Evolutionary conservation across 305 asterid genomes (phyloP), one percentile per base, ranked within the genome.

Genomic region (Lippia alba): DNA sequence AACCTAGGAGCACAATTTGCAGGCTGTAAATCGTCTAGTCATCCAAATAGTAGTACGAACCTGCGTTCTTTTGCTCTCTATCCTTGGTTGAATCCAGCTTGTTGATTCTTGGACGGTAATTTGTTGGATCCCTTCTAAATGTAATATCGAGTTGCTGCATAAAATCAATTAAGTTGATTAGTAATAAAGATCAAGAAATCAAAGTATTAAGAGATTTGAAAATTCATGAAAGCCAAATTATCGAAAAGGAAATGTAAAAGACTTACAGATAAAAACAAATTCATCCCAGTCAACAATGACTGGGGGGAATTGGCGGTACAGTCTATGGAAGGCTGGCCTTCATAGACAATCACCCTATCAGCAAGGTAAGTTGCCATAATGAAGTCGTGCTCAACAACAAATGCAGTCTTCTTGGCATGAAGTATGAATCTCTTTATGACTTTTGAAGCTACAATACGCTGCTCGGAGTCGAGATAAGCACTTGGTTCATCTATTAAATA

Each of bases 281-380:
- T 92, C 99, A 94, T 94, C 74, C 99, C 99, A 2, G 97, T 92
- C 83, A 94, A 73, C 75, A 94, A 81, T 8, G 99, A 94, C 58
- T 94, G 99, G 57, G 99, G 96, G 44, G 97, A 71, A 89, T 90
- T 94, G 61, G 99, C 99, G 12, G 68, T 71, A 79, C 99, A 94
- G 73, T 94, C 96, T 20, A 94, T 61, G 46, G 97, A 91, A 53
- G 99, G 96, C 48, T 5, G 73, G 51, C 99, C 99, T 81, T 94
- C 96, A 0, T 88, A 94, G 77, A 94, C 97, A 73, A 94, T 88
- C 60, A 94, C 99, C 81, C 96, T 84, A 73, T 94, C 99, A 14
- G 99, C 99, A 71, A 94, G 95, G 84, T 94, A 94, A 34, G 99
- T 91, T 69, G 99, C 97, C 99, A 94, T 91, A 67, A 94, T 94